A percentile compares a stretch with the other conserved stretches of the same genome.
These are phyloP conservation scores for Arabidopsis suecica DNA, from an alignment of 345 rosid genomes.

Conservation along the genomic window DNA sequence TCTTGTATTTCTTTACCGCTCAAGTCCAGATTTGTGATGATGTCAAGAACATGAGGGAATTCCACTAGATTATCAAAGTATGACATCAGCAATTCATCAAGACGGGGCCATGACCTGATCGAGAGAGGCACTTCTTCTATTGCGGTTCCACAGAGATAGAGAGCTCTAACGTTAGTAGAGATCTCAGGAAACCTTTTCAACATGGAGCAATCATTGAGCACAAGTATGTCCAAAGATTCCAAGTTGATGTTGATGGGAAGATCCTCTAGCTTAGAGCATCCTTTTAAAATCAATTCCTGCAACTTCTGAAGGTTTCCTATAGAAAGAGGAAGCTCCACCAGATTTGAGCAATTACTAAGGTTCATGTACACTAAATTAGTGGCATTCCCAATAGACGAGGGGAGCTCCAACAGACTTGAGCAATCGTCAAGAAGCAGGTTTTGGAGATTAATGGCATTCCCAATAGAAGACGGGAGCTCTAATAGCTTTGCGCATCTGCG, in stretches of 20 bases:
- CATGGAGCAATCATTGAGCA: background rate
- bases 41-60: no score
- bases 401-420: background rate
- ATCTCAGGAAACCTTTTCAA: conserved; percentile 1
- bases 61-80: background rate
- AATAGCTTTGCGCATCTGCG: background rate
- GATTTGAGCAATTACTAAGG: background rate
- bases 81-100: no score
- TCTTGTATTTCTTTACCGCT: no score
- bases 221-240: background rate
- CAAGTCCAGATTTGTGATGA: no score
- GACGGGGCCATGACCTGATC: background rate
- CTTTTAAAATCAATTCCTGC: background rate
- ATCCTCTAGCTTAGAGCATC: background rate
- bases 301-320: conserved; percentile 15
- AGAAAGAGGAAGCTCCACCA: background rate
- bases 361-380: background rate
- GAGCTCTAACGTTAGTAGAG: background rate
- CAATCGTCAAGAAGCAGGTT: background rate
- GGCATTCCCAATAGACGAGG: background rate
- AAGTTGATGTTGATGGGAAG: background rate
- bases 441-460: background rate
- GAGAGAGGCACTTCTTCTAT: background rate
- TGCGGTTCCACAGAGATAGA: background rate
- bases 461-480: background rate